These are phyloP conservation scores for Globisporangium middletonii DNA, from an alignment of 352 stramenopile species.

Conservation along the genomic window DNA sequence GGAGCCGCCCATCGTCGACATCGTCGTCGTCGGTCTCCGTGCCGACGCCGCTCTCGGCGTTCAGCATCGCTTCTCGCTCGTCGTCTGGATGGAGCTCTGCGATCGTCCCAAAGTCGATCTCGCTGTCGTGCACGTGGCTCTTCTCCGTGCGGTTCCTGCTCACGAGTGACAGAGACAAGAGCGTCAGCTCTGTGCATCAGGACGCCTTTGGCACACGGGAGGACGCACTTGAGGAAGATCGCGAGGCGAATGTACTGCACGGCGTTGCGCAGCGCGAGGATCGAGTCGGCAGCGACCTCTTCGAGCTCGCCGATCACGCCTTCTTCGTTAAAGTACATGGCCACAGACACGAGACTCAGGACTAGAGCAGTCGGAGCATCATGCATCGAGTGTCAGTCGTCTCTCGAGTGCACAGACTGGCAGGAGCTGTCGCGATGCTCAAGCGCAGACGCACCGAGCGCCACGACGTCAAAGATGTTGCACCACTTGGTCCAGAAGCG, in stretches of 20 bases:
- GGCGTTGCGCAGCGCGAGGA: conserved; percentile 71
- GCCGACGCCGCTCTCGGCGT: conserved; percentile 35
- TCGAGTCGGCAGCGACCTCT: conserved; percentile 69
- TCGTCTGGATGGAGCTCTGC: conserved; percentile 24
- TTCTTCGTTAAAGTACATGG: conserved; percentile 84
- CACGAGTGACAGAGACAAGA: neutral
- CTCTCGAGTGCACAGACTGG: neutral
- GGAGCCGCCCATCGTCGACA: neutral
- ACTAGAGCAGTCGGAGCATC: conserved; percentile 23
- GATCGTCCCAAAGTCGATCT: conserved; percentile 60
- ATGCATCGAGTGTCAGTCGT: neutral
- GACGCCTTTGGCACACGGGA: no score
- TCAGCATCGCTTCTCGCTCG: conserved; percentile 43
- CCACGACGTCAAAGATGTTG: conserved; percentile 82
- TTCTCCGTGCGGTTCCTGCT: conserved; percentile 52
- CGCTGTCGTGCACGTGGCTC: conserved; percentile 36
- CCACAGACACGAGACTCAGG: conserved; percentile 72
- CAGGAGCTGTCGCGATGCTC: no score
- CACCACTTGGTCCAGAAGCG: conserved; percentile 82
- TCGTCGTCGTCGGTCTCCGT: conserved; percentile 25
- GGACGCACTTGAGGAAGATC: conserved; percentile 79
- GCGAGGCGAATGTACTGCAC: conserved; percentile 77
- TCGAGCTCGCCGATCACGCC: conserved; percentile 75
- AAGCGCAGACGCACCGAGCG: conserved; percentile 29
- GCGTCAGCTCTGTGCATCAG: no score